Percentiles rank a stretch among this genome's conserved stretches.
These are phyloP conservation scores for Diplocarpon rosae DNA, from an alignment of 2,329 filamentous ascomycete species.

Conservation along the genomic window DNA sequence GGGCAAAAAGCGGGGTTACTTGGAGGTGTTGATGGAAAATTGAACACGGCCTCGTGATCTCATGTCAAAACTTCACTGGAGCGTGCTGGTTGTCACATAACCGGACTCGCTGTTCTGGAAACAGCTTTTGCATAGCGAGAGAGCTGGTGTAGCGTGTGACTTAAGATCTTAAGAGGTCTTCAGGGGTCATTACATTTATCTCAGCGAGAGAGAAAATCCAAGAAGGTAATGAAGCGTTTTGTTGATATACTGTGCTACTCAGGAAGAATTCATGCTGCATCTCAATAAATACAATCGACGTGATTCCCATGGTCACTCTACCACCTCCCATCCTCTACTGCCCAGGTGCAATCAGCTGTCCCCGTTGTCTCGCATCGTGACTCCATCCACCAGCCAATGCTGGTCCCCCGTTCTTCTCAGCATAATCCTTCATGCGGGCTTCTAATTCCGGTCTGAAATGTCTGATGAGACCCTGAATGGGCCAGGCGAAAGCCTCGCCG, in stretches of 20 bases:
- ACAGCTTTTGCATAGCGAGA: too few relatives aligned
- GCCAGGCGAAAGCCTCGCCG: slow-evolving; percentile 97
- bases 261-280: slow-evolving; percentile 12
- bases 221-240: slow-evolving; percentile 1
- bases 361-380: slow-evolving; percentile 62
- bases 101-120: too few relatives aligned
- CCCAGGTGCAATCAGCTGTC: slow-evolving; percentile 77
- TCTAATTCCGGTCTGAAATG: slow-evolving; percentile 97
- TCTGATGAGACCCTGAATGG: slow-evolving; percentile 92
- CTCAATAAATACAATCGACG: slow-evolving; percentile 25
- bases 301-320: slow-evolving; percentile 18
- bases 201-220: background rate
- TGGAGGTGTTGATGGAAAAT: too few relatives aligned
- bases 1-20: too few relatives aligned
- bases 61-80: too few relatives aligned
- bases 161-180: too few relatives aligned
- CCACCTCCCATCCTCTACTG: slow-evolving; percentile 48
- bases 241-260: slow-evolving; percentile 6
- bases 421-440: slow-evolving; percentile 75
- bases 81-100: too few relatives aligned
- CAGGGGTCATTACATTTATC: too few relatives aligned
- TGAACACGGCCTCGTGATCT: too few relatives aligned
- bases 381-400: slow-evolving; percentile 82
- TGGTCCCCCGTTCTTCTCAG: slow-evolving; percentile 56
- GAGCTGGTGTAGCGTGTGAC: too few relatives aligned